Conservation (phyloP, 1,284 basidiomycete species). For the Mycena citricolor region DNA sequence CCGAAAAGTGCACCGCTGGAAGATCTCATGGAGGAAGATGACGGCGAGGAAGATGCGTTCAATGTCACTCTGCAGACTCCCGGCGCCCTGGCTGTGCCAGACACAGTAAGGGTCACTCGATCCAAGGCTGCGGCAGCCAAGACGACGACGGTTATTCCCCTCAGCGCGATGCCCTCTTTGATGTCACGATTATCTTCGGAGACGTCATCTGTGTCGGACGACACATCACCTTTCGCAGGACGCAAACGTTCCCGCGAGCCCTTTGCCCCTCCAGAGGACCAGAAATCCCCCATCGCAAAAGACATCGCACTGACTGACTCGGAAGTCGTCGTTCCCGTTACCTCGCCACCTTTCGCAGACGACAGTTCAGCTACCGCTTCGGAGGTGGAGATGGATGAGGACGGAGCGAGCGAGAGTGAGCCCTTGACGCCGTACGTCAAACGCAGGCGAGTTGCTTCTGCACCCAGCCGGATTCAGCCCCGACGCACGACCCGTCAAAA, state of each 20-base stretch:
- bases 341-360: no score
- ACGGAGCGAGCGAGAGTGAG: no score
- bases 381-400: conserved; percentile 1
- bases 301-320: no score
- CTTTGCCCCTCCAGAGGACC: no score
- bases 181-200: conserved; percentile 16
- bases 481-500: conserved; percentile 6
- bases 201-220: conserved; percentile 11
- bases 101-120: conserved; percentile 25
- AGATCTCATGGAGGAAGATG: conserved; percentile 28
- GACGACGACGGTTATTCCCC: no score
- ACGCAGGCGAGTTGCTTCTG: conserved; percentile 8
- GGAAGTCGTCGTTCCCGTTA: no score
- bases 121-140: no score
- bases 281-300: no score
- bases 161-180: conserved; percentile 12
- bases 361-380: conserved; percentile 5
- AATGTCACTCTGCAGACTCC: conserved; percentile 68
- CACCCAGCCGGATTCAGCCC: conserved; percentile 14
- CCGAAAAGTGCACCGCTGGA: no score
- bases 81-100: conserved; percentile 29
- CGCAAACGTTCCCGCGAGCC: conserved; percentile 19
- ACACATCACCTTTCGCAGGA: conserved; percentile 1
- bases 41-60: conserved; percentile 61
- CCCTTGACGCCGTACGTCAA: conserved; percentile 8